phyloP scores from a whole-genome alignment of 2,329 filamentous ascomycete genomes.

The Colletotrichum tabaci region DNA sequence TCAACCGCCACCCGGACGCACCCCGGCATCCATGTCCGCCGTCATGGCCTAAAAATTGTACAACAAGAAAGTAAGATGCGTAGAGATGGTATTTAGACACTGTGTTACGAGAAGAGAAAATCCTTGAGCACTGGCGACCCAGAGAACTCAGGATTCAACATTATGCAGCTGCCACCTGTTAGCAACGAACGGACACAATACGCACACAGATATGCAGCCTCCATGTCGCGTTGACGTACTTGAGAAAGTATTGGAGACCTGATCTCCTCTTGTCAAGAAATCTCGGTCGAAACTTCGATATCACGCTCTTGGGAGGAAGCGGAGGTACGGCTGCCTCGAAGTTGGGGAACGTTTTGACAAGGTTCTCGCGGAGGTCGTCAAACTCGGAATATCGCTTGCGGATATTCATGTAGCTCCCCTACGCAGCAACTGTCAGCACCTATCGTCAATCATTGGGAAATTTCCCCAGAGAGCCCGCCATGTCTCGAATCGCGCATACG shows the following conservation, averaged over 20 bases:
- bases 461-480: background rate
- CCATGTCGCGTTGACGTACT: constrained; percentile 68
- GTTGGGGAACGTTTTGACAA: constrained; percentile 86
- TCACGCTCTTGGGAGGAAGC: constrained; percentile 90
- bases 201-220: background rate
- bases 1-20: background rate
- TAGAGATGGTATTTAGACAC: constrained; percentile 25
- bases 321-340: constrained; percentile 89
- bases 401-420: constrained; percentile 75
- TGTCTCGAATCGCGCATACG: background rate
- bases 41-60: constrained; percentile 22
- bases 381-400: constrained; percentile 93
- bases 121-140: constrained; percentile 92
- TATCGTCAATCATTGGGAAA: too few species aligned
- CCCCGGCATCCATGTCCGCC: constrained; percentile 11
- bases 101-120: constrained; percentile 78
- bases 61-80: constrained; percentile 31
- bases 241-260: constrained; percentile 92
- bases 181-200: constrained; percentile 32
- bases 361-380: constrained; percentile 81
- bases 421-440: constrained; percentile 47
- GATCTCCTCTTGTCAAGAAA: constrained; percentile 89
- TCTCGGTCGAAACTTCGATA: constrained; percentile 86
- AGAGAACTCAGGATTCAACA: constrained; percentile 94
- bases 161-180: constrained; percentile 76